A percentile compares a stretch with the other conserved stretches of the same genome.
Conservation (phyloP, 2,329 filamentous ascomycete genomes). For the Elsinoe fawcettii region DNA sequence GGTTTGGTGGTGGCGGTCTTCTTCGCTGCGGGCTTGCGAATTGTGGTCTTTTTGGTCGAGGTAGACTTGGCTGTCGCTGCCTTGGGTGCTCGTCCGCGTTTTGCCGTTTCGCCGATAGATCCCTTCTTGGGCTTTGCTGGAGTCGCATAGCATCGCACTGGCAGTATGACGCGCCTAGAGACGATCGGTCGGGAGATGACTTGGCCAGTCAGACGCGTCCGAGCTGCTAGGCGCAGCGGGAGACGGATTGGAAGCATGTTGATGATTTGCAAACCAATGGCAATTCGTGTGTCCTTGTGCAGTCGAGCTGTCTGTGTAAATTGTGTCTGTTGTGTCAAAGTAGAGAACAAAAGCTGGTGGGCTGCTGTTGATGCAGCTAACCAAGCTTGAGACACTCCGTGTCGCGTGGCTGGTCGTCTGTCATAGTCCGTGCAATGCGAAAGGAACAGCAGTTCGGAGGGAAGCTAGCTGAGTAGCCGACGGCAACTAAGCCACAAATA, state of each 20-base stretch:
- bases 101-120: conserved; percentile 8
- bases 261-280: not conserved
- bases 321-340: not conserved
- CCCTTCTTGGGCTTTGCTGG: conserved; percentile 11
- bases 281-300: not conserved
- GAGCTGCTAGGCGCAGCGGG: conserved; percentile 16
- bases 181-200: not conserved
- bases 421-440: not conserved
- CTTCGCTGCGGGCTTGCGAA: conserved; percentile 15
- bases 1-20: not conserved
- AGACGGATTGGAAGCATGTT: conserved; percentile 16
- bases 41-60: conserved; percentile 12
- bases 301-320: not conserved
- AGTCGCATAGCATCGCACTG: conserved; percentile 6
- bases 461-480: conserved; percentile 6
- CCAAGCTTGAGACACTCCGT: not conserved
- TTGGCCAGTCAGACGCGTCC: not conserved
- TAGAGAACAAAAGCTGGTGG: not conserved
- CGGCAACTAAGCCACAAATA: not conserved
- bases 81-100: conserved; percentile 13
- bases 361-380: not conserved
- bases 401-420: conserved; percentile 8
- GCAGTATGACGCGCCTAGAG: not conserved
- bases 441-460: not conserved
- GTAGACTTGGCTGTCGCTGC: conserved; percentile 25